phyloP scores from a whole-genome alignment of 805 yeast species.

The Candida silvatica region DNA sequence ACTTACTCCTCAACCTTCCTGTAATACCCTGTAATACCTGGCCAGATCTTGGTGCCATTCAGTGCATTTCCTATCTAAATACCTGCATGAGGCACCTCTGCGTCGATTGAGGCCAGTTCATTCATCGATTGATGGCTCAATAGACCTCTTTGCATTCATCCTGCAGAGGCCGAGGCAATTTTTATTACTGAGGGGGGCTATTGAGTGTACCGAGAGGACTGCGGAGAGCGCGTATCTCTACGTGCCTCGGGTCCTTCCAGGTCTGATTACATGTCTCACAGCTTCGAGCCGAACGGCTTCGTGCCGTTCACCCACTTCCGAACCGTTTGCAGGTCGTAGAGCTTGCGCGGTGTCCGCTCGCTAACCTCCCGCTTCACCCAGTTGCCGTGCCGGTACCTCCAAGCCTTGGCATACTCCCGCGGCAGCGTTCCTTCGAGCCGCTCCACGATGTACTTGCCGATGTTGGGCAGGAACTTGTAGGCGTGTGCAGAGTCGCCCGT shows the following conservation, averaged over 20 bases:
- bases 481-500: slow-evolving; percentile 40
- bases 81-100: no score
- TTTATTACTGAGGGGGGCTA: no score
- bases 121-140: no score
- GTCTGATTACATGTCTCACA: no score
- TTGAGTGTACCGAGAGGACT: background rate
- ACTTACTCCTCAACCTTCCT: no score
- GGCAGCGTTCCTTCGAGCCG: slow-evolving; percentile 22
- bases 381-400: slow-evolving; percentile 21
- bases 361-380: background rate
- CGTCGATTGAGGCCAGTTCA: no score
- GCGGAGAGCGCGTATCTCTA: background rate
- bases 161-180: no score
- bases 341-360: slow-evolving; percentile 1
- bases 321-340: slow-evolving; percentile 3
- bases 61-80: no score
- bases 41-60: no score
- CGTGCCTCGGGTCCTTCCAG: background rate
- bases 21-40: no score
- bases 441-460: slow-evolving; percentile 30
- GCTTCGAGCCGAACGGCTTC: background rate
- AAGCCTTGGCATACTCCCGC: slow-evolving; percentile 14
- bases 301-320: slow-evolving; percentile 4
- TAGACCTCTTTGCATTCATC: no score
- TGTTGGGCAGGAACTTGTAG: slow-evolving; percentile 35